A percentile compares a stretch with the other conserved stretches of the same genome.
phyloP scores from a whole-genome alignment of 2,329 filamentous ascomycete genomes.

The Phialophora chinensis region DNA sequence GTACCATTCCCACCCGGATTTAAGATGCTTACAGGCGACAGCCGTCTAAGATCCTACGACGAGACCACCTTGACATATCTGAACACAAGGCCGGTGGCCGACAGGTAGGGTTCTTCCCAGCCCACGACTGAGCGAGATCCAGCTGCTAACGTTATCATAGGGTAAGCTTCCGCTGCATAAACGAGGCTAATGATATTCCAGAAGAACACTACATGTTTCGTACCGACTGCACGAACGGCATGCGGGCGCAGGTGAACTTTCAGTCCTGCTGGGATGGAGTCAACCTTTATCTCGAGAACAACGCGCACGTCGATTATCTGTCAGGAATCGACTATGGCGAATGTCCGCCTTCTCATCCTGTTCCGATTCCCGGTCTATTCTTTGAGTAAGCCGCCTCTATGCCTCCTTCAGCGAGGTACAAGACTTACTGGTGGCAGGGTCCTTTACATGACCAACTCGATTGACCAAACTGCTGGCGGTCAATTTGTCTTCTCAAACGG shows the following conservation, averaged over 20 bases:
- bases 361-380: constrained; percentile 75
- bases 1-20: constrained; percentile 78
- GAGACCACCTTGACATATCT: constrained; percentile 34
- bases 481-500: constrained; percentile 58
- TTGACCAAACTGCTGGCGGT: constrained; percentile 60
- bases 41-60: constrained; percentile 59
- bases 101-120: constrained; percentile 77
- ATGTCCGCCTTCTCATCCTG: constrained; percentile 73
- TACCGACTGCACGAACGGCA: constrained; percentile 75
- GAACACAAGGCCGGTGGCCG: constrained; percentile 67
- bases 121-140: constrained; percentile 55
- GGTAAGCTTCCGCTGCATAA: constrained; percentile 88
- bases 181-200: constrained; percentile 59
- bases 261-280: constrained; percentile 87
- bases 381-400: constrained; percentile 65
- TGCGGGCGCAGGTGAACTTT: constrained; percentile 85
- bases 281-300: constrained; percentile 59
- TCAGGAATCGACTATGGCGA: constrained; percentile 75
- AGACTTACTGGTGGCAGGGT: constrained; percentile 50
- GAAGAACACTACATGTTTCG: constrained; percentile 77
- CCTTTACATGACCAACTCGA: constrained; percentile 52
- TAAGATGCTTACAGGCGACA: constrained; percentile 79
- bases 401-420: constrained; percentile 36
- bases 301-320: constrained; percentile 78
- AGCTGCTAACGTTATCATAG: constrained; percentile 41